phyloP scores from a whole-genome alignment of 106 monocot genomes.

The Acanthochlamys bracteata region DNA sequence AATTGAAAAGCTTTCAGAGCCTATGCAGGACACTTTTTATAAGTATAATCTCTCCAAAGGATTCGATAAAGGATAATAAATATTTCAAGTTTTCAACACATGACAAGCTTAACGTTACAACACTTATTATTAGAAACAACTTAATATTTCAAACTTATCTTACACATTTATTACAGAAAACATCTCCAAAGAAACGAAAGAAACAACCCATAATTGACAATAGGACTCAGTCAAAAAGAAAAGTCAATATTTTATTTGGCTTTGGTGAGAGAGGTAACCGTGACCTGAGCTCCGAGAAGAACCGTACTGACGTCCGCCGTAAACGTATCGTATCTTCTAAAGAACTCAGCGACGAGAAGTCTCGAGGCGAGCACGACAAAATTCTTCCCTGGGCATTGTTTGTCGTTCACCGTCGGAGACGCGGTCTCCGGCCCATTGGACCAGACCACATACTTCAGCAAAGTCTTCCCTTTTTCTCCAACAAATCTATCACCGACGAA shows the following conservation, averaged over 20 bases:
- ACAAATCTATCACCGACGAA: slow-evolving; percentile 38
- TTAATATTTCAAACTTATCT: no score
- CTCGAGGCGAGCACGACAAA: slow-evolving; percentile 25
- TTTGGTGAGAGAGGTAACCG: not conserved
- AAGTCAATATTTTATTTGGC: not conserved
- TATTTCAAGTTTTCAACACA: no score
- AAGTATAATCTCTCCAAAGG: no score
- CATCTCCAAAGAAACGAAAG: no score
- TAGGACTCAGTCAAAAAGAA: no score
- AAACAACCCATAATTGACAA: no score
- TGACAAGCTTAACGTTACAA: no score
- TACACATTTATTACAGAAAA: no score
- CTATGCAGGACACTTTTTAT: no score
- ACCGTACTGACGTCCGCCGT: slow-evolving; percentile 14
- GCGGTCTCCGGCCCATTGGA: slow-evolving; percentile 36
- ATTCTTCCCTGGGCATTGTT: slow-evolving; percentile 47
- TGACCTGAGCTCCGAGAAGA: slow-evolving; percentile 8
- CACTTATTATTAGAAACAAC: no score
- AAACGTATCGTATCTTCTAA: slow-evolving; percentile 38
- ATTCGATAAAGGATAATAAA: no score
- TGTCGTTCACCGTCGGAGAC: slow-evolving; percentile 26
- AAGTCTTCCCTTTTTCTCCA: slow-evolving; percentile 20
- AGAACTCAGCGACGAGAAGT: slow-evolving; percentile 36
- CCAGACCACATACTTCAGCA: slow-evolving; percentile 27
- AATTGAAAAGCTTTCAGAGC: no score